Evolutionary conservation across 345 rosid species (phyloP).

Genomic region (Firmiana major): DNA sequence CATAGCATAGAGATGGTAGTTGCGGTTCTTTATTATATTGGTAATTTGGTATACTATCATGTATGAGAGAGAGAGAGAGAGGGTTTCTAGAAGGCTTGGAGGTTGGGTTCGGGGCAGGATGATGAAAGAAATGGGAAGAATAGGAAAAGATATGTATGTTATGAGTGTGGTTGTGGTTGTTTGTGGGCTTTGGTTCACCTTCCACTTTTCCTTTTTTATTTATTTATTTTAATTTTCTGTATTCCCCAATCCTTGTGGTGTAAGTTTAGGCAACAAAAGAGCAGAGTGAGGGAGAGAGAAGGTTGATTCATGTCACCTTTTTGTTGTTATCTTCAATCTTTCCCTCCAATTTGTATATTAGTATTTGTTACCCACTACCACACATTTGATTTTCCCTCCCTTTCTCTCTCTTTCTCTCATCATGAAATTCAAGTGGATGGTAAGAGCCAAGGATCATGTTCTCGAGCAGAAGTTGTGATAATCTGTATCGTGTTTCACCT

Average conservation of each 20-base stretch:
- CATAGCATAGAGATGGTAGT: constrained; percentile 35
- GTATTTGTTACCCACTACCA: constrained; percentile 35
- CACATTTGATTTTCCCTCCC: background rate
- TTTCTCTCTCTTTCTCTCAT: constrained; percentile 16
- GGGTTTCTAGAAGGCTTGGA: constrained; percentile 54
- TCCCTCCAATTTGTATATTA: constrained; percentile 14
- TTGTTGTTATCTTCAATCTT: constrained; percentile 24
- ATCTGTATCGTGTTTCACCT: constrained; percentile 28
- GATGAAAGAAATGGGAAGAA: constrained; percentile 20
- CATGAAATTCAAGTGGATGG: constrained; percentile 40
- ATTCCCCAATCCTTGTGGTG: constrained; percentile 31
- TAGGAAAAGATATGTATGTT: constrained; percentile 12
- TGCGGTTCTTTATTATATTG: constrained; percentile 51
- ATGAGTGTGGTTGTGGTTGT: constrained; percentile 46
- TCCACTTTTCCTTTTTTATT: constrained; percentile 25
- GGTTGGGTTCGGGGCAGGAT: constrained; percentile 38
- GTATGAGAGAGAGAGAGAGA: constrained; percentile 33
- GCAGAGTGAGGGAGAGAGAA: background rate
- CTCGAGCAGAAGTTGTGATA: constrained; percentile 20
- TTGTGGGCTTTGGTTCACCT: constrained; percentile 66
- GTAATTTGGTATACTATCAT: constrained; percentile 40
- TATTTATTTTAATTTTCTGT: background rate
- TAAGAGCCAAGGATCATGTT: constrained; percentile 30
- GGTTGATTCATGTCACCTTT: constrained; percentile 29
- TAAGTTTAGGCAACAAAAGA: constrained; percentile 41